Percentiles rank a stretch among this genome's conserved stretches.
phyloP scores from a whole-genome alignment of 352 stramenopile species.

The Phytophthora sansomeana region DNA sequence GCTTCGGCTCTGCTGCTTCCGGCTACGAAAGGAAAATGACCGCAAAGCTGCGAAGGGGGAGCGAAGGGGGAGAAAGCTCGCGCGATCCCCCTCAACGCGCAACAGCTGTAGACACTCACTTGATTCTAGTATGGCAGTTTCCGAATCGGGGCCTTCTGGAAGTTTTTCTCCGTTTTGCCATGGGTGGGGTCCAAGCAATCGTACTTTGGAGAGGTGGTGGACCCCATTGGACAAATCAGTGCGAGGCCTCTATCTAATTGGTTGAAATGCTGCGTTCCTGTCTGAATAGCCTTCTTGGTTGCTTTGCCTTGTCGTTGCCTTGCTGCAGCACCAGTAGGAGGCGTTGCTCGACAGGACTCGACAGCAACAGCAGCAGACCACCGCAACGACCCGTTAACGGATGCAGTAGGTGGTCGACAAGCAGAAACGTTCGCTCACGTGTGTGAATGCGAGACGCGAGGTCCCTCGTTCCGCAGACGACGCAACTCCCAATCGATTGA shows the following conservation, averaged over 20 bases:
- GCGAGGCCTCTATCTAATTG: background rate
- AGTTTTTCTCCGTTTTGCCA: constrained; percentile 48
- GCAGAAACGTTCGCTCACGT: background rate
- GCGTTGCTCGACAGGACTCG: background rate
- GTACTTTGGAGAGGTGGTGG: constrained; percentile 18
- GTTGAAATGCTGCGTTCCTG: constrained; percentile 3
- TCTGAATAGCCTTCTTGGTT: background rate
- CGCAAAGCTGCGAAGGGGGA: constrained; percentile 9
- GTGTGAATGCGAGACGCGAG: background rate
- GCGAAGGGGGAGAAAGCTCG: constrained; percentile 33
- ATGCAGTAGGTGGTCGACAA: background rate
- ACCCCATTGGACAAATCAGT: constrained; percentile 31
- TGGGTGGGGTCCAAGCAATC: constrained; percentile 28
- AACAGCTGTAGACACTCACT: constrained; percentile 11
- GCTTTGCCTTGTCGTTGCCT: background rate
- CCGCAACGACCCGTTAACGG: background rate
- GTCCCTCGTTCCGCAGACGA: background rate
- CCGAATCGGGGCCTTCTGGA: constrained; percentile 42
- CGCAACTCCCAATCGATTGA: background rate
- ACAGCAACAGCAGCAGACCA: background rate
- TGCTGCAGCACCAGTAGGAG: background rate
- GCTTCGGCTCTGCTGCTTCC: constrained; percentile 43
- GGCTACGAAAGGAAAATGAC: constrained; percentile 55
- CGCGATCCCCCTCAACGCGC: constrained; percentile 12
- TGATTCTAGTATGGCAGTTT: constrained; percentile 24